Conservation (phyloP, 2,329 filamentous ascomycete genomes). For the Clonostachys rosea region DNA sequence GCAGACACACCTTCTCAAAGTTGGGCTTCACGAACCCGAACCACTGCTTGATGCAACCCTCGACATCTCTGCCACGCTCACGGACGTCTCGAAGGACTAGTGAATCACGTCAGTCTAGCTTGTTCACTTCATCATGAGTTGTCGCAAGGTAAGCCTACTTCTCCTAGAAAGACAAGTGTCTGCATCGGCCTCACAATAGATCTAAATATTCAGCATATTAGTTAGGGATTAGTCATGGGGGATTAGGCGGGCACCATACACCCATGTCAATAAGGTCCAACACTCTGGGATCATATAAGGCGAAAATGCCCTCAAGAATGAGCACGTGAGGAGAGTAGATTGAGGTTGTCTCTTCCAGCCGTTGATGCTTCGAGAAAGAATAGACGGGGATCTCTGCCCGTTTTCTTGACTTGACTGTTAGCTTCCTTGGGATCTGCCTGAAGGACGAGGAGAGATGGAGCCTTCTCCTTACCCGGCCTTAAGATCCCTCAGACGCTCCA, state of each 20-base stretch:
- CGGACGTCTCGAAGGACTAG: constrained; percentile 81
- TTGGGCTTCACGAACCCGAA: constrained; percentile 95
- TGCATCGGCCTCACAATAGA: constrained; percentile 94
- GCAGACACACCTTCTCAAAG: constrained; percentile 63
- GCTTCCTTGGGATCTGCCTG: constrained; percentile 2
- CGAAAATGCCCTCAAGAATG: constrained; percentile 93
- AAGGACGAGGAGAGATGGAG: not conserved
- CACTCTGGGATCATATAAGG: constrained; percentile 82
- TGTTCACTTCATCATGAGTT: constrained; percentile 5
- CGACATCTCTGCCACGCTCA: constrained; percentile 84
- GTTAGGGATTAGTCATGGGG: not conserved
- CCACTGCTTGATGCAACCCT: constrained; percentile 98
- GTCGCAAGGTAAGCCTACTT: constrained; percentile 48
- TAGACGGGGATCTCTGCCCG: constrained; percentile 91
- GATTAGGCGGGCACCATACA: constrained; percentile 33
- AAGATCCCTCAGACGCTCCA: constrained; percentile 74
- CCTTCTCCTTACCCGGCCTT: constrained; percentile 74
- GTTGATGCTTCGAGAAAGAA: constrained; percentile 88
- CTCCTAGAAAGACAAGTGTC: constrained; percentile 89
- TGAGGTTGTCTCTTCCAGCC: constrained; percentile 72
- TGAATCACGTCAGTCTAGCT: constrained; percentile 1
- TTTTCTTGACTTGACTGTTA: constrained; percentile 47
- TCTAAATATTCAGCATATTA: constrained; percentile 35
- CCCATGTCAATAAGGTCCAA: constrained; percentile 87
- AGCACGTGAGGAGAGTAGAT: constrained; percentile 97